Conservation (phyloP, 768 basidiomycete species). For the Auriscalpium orientale region DNA sequence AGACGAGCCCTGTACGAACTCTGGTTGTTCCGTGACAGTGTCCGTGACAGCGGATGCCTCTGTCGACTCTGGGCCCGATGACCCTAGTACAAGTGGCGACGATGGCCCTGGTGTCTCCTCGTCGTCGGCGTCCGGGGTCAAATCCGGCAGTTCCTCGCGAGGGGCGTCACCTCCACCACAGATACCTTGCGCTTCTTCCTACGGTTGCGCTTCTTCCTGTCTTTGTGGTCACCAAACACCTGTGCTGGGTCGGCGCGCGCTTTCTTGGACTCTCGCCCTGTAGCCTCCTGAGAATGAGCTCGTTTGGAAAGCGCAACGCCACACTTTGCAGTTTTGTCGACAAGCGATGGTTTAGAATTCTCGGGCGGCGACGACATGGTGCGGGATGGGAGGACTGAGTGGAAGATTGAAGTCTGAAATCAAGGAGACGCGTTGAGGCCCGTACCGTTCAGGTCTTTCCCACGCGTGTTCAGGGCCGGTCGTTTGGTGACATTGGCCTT, state of each 20-base stretch:
- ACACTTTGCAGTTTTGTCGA: too few species aligned
- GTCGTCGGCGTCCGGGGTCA: neutral
- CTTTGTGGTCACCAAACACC: constrained; percentile 12
- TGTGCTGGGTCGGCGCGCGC: neutral
- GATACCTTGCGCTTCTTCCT: constrained; percentile 22
- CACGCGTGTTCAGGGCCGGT: too few species aligned
- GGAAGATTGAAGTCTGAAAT: neutral
- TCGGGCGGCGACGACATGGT: too few species aligned
- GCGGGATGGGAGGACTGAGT: neutral
- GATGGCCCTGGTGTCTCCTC: neutral
- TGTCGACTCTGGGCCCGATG: neutral
- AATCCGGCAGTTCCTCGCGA: neutral
- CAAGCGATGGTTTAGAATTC: too few species aligned
- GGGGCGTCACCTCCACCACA: constrained; percentile 5
- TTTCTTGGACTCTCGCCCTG: neutral
- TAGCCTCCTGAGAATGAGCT: neutral
- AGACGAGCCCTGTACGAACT: constrained; percentile 1
- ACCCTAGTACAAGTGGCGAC: neutral
- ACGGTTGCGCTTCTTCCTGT: constrained; percentile 16
- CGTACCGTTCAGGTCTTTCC: too few species aligned
- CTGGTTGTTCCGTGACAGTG: neutral
- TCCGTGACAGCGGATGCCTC: neutral
- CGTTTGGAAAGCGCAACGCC: neutral
- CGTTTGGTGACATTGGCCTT: too few species aligned
- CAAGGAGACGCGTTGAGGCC: too few species aligned